A percentile compares a stretch with the other conserved stretches of the same genome.
Evolutionary conservation across 1,284 basidiomycete species (phyloP).

Genomic region (Irpex sp.): DNA sequence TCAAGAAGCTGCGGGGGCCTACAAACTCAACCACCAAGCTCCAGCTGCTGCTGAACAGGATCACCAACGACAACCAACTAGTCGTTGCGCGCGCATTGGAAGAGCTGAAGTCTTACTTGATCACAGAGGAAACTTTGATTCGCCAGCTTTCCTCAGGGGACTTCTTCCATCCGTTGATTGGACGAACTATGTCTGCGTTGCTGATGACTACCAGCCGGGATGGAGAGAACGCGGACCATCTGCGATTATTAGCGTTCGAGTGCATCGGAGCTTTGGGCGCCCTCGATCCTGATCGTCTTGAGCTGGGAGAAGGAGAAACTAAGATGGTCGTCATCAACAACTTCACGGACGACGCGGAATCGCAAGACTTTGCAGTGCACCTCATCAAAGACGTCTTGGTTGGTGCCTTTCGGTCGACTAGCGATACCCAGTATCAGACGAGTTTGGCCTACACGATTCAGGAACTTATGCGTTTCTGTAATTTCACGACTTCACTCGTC

Average conservation of each 20-base stretch:
- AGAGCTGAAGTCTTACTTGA: conserved; percentile 74
- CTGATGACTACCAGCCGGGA: conserved; percentile 76
- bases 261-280: conserved; percentile 95
- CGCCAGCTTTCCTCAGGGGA: conserved; percentile 74
- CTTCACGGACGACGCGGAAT: conserved; percentile 81
- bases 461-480: conserved; percentile 86
- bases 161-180: conserved; percentile 79
- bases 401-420: conserved; percentile 90
- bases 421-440: conserved; percentile 90
- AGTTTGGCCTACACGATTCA: conserved; percentile 93
- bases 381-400: conserved; percentile 87
- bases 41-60: conserved; percentile 70
- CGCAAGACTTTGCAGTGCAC: conserved; percentile 79
- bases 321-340: conserved; percentile 79
- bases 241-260: conserved; percentile 77
- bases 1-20: conserved; percentile 54
- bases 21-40: conserved; percentile 50
- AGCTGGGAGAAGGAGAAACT: conserved; percentile 57
- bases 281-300: conserved; percentile 92
- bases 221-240: conserved; percentile 66
- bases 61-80: conserved; percentile 78
- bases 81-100: conserved; percentile 76
- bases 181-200: conserved; percentile 67
- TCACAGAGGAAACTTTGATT: conserved; percentile 53
- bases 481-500: conserved; percentile 76